These are phyloP conservation scores for Crithidia fasciculata DNA, from an alignment of 208 protist genomes.

Conservation along the genomic window DNA sequence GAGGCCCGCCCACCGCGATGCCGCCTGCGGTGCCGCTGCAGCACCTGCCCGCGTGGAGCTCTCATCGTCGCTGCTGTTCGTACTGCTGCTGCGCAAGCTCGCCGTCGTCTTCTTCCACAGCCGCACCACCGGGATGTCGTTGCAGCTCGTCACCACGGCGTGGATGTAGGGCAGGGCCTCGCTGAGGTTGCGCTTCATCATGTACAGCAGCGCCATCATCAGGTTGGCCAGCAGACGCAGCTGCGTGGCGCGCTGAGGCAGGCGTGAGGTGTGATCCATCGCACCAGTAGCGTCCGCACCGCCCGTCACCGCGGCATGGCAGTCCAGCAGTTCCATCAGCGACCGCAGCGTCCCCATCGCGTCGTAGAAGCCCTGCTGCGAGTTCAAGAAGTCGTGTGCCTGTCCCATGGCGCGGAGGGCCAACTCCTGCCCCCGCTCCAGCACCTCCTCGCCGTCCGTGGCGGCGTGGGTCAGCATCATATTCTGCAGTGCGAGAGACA, in stretches of 20 bases:
- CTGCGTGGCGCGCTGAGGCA: slow-evolving; percentile 40
- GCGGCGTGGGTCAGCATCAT: slow-evolving; percentile 17
- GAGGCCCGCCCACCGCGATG: slow-evolving; percentile 3
- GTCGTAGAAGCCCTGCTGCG: slow-evolving; percentile 47
- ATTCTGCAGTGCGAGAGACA: slow-evolving; percentile 29
- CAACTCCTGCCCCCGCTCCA: slow-evolving; percentile 31
- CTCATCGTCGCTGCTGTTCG: slow-evolving; percentile 1
- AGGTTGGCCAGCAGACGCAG: slow-evolving; percentile 58
- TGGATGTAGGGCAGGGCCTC: slow-evolving; percentile 51
- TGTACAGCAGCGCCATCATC: slow-evolving; percentile 46
- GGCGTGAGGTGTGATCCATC: slow-evolving; percentile 26
- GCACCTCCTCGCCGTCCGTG: slow-evolving; percentile 36
- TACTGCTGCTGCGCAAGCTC: neutral
- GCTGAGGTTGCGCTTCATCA: slow-evolving; percentile 37
- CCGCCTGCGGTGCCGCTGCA: neutral
- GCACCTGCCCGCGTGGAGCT: neutral
- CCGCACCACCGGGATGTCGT: slow-evolving; percentile 31
- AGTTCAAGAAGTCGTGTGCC: slow-evolving; percentile 33
- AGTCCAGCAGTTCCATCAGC: slow-evolving; percentile 43
- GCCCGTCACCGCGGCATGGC: slow-evolving; percentile 28
- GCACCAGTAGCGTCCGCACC: slow-evolving; percentile 14
- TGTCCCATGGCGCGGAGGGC: slow-evolving; percentile 28
- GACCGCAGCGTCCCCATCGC: slow-evolving; percentile 45
- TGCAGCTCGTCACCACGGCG: slow-evolving; percentile 44
- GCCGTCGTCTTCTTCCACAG: slow-evolving; percentile 14